A percentile compares a stretch with the other conserved stretches of the same genome.
Evolutionary conservation across 2,329 filamentous ascomycete species (phyloP).

Genomic region (Whalleya microplaca): DNA sequence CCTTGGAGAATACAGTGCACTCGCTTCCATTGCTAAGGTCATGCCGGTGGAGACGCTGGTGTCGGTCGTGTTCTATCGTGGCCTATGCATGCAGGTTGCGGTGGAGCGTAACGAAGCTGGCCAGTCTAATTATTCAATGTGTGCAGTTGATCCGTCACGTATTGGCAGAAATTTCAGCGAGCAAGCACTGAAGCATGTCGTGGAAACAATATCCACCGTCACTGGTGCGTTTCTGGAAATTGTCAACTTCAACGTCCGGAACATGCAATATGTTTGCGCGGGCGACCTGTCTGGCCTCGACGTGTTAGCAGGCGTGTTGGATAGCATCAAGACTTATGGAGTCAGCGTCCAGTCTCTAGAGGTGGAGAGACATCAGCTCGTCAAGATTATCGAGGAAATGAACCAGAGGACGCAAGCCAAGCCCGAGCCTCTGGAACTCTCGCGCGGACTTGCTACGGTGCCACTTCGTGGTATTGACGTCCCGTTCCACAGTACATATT

Average conservation of each 20-base stretch:
- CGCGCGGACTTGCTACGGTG: conserved; percentile 34
- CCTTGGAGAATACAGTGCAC: conserved; percentile 38
- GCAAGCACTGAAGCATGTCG: conserved; percentile 25
- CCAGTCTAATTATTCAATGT: conserved; percentile 33
- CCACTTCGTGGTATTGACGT: conserved; percentile 38
- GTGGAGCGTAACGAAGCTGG: conserved; percentile 34
- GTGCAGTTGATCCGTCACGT: conserved; percentile 36
- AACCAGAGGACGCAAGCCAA: conserved; percentile 14
- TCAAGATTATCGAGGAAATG: conserved; percentile 9
- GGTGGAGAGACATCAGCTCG: conserved; percentile 5
- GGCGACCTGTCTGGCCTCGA: conserved; percentile 39
- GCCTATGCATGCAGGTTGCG: conserved; percentile 39
- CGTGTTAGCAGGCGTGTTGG: conserved; percentile 61
- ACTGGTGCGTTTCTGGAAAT: conserved; percentile 36
- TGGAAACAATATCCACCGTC: conserved; percentile 27
- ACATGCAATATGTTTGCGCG: conserved; percentile 42
- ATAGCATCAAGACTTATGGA: conserved; percentile 59
- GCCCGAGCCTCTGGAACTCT: conserved; percentile 21
- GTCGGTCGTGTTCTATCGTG: conserved; percentile 37
- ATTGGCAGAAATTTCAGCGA: conserved; percentile 30
- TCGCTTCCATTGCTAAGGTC: conserved; percentile 32
- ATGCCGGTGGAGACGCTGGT: conserved; percentile 35
- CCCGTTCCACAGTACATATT: conserved; percentile 37
- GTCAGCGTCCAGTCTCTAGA: conserved; percentile 40
- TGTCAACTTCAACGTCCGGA: conserved; percentile 40